phyloP scores from a whole-genome alignment of 257 asterid genomes.

The Osmanthus fragrans region DNA sequence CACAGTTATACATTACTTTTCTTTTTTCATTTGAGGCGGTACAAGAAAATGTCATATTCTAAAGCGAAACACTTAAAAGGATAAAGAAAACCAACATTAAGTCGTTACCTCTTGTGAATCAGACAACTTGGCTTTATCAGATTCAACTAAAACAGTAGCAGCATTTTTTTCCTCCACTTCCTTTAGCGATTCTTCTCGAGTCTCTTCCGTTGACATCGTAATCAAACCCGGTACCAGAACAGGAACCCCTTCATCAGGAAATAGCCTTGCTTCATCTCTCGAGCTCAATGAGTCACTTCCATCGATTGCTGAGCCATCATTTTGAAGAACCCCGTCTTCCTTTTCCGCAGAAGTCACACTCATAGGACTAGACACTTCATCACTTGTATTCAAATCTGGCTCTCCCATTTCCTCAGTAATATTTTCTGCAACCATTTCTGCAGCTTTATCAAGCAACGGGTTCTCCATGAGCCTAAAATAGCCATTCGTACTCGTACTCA shows the following conservation, averaged over 20 bases:
- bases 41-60: constrained; percentile 5
- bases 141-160: constrained; percentile 19
- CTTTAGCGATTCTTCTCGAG: constrained; percentile 23
- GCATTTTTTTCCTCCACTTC: constrained; percentile 24
- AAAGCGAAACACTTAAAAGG: not conserved
- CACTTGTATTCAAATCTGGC: constrained; percentile 19
- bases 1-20: not conserved
- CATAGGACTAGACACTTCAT: constrained; percentile 1
- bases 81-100: constrained; percentile 23
- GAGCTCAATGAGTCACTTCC: constrained; percentile 13
- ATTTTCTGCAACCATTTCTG: constrained; percentile 23
- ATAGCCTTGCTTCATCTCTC: constrained; percentile 22
- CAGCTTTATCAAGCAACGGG: constrained; percentile 18
- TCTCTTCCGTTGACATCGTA: constrained; percentile 32
- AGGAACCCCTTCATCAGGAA: constrained; percentile 33
- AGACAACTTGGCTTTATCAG: constrained; percentile 30
- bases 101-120: constrained; percentile 50
- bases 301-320: not conserved
- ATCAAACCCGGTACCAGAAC: constrained; percentile 66
- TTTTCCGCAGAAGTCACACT: constrained; percentile 3
- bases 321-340: constrained; percentile 15
- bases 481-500: not conserved
- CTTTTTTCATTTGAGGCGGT: not conserved
- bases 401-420: constrained; percentile 13
- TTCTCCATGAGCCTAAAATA: not conserved